Evolutionary conservation across 73 alveolate genomes (phyloP).

Genomic region (Tetrahymena thermophila): DNA sequence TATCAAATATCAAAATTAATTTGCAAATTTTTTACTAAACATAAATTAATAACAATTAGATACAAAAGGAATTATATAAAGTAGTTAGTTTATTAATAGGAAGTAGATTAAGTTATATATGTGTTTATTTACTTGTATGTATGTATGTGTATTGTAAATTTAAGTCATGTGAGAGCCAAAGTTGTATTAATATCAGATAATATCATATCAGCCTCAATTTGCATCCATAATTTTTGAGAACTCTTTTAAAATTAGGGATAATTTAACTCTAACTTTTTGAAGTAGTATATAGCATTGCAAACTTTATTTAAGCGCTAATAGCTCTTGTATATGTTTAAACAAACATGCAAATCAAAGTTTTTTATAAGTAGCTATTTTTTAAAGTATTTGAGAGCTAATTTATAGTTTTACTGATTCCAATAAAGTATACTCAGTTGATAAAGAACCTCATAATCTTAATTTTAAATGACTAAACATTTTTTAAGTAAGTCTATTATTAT

Average conservation of each 20-base stretch:
- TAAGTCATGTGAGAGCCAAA: background rate
- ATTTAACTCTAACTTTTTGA: background rate
- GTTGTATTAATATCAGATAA: background rate
- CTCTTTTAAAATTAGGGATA: background rate
- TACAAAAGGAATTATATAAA: background rate
- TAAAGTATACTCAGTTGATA: background rate
- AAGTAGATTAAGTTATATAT: background rate
- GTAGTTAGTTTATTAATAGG: background rate
- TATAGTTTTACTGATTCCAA: background rate
- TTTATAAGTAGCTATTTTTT: background rate
- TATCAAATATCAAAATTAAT: too few species aligned
- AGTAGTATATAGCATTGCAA: background rate
- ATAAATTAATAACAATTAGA: too few species aligned
- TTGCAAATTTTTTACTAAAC: background rate
- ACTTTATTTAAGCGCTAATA: background rate
- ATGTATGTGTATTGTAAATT: too few species aligned
- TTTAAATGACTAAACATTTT: background rate
- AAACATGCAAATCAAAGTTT: background rate
- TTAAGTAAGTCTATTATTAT: background rate
- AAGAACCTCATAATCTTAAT: background rate
- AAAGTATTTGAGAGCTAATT: background rate
- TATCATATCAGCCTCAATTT: background rate
- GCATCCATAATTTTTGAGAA: background rate
- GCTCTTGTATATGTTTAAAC: background rate
- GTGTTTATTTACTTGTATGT: too few species aligned